Evolutionary conservation across 2,329 filamentous ascomycete genomes (phyloP).

Genomic region (Cercospora sp.): DNA sequence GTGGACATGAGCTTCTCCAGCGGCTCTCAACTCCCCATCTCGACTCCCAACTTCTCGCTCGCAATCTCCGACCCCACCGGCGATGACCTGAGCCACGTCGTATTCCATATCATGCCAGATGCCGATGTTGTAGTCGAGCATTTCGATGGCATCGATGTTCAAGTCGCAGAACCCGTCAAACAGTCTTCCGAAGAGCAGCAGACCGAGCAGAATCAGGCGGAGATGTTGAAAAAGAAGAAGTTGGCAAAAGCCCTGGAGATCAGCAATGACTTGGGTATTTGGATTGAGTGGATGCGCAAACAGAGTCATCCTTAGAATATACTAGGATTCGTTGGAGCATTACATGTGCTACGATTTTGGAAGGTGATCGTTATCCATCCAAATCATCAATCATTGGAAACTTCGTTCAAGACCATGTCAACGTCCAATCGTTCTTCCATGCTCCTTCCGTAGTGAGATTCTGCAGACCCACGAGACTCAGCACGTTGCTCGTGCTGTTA

Average conservation of each 20-base stretch:
- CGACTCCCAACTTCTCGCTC: slow-evolving; percentile 36
- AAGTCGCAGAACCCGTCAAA: slow-evolving; percentile 13
- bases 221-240: slow-evolving; percentile 35
- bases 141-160: slow-evolving; percentile 12
- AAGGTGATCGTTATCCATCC: not conserved
- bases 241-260: slow-evolving; percentile 50
- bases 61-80: slow-evolving; percentile 47
- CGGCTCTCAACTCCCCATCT: slow-evolving; percentile 16
- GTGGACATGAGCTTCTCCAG: slow-evolving; percentile 39
- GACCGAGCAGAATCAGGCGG: slow-evolving; percentile 23
- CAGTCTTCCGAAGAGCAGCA: slow-evolving; percentile 34
- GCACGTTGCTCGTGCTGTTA: slow-evolving; percentile 49
- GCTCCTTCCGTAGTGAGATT: slow-evolving; percentile 53
- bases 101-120: slow-evolving; percentile 22
- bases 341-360: not conserved
- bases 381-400: not conserved
- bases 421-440: slow-evolving; percentile 58
- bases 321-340: not conserved
- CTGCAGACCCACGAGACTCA: slow-evolving; percentile 55
- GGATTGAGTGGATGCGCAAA: slow-evolving; percentile 51
- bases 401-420: slow-evolving; percentile 50
- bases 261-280: slow-evolving; percentile 52
- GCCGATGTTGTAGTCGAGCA: slow-evolving; percentile 22
- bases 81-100: slow-evolving; percentile 45
- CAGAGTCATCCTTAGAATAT: not conserved